These are phyloP conservation scores for Circinella minor DNA, from an alignment of 371 early-diverging fungal genomes.

Conservation along the genomic window DNA sequence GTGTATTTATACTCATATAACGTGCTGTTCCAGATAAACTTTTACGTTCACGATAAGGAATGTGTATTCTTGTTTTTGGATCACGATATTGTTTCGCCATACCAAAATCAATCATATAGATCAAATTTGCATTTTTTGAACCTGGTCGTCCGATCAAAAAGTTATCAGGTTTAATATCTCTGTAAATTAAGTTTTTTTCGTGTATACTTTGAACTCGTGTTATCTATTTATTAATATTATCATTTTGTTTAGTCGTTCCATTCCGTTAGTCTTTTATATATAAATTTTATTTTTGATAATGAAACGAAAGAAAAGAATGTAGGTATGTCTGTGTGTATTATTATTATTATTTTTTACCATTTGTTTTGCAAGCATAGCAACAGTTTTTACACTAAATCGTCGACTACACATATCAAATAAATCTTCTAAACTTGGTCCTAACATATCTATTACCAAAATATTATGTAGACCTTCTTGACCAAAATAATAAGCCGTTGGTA, in stretches of 20 bases:
- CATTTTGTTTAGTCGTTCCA: neutral
- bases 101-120: constrained; percentile 89
- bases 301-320: too few relatives aligned
- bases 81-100: constrained; percentile 91
- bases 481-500: constrained; percentile 90
- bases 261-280: neutral
- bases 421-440: constrained; percentile 95
- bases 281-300: too few relatives aligned
- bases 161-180: constrained; percentile 99
- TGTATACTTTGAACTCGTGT: constrained; percentile 91
- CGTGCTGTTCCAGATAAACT: constrained; percentile 89
- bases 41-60: constrained; percentile 83
- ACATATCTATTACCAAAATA: constrained; percentile 93
- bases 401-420: constrained; percentile 93
- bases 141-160: constrained; percentile 84
- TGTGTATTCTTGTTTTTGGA: constrained; percentile 84
- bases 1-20: constrained; percentile 93
- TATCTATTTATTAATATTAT: constrained; percentile 51
- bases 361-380: constrained; percentile 93
- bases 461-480: constrained; percentile 94
- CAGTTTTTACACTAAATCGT: constrained; percentile 90
- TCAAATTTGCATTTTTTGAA: constrained; percentile 49
- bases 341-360: constrained; percentile 63
- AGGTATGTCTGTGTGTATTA: neutral
- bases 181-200: constrained; percentile 92